Evolutionary conservation across 768 basidiomycete species (phyloP).

Genomic region (Hygrophorus russula): DNA sequence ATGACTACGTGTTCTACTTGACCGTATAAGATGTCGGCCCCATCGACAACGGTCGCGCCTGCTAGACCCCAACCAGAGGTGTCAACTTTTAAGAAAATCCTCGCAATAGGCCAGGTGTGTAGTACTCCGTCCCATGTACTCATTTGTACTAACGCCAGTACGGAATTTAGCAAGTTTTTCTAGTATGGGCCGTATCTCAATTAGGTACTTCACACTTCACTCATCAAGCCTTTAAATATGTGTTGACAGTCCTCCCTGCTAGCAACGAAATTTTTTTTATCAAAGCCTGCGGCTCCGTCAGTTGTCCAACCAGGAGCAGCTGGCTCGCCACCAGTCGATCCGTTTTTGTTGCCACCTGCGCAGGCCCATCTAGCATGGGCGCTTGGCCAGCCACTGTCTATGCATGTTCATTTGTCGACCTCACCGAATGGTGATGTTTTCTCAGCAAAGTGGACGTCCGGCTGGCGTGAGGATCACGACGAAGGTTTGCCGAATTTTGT

Average conservation of each 20-base stretch:
- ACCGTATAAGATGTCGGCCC: no score
- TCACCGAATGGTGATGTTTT: constrained; percentile 53
- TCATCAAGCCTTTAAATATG: no score
- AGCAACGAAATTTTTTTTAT: constrained; percentile 35
- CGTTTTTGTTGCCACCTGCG: constrained; percentile 41
- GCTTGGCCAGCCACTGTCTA: constrained; percentile 46
- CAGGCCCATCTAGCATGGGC: constrained; percentile 49
- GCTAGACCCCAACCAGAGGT: no score
- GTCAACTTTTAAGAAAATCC: no score
- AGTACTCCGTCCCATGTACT: no score
- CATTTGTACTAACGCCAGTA: no score
- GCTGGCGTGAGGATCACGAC: constrained; percentile 34
- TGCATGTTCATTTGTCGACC: constrained; percentile 68
- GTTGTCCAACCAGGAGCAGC: no score
- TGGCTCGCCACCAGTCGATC: constrained; percentile 21
- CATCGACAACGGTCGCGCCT: no score
- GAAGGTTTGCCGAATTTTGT: constrained; percentile 53
- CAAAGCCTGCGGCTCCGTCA: no score
- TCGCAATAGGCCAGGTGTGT: no score
- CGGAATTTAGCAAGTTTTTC: no score
- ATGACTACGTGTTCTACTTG: no score
- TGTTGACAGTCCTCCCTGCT: constrained; percentile 2
- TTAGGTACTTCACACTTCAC: constrained; percentile 12
- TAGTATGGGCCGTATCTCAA: constrained; percentile 19
- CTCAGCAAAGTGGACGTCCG: constrained; percentile 38